Evolutionary conservation across 148 eudicot genomes (phyloP).

Genomic region (Simmondsia chinensis): DNA sequence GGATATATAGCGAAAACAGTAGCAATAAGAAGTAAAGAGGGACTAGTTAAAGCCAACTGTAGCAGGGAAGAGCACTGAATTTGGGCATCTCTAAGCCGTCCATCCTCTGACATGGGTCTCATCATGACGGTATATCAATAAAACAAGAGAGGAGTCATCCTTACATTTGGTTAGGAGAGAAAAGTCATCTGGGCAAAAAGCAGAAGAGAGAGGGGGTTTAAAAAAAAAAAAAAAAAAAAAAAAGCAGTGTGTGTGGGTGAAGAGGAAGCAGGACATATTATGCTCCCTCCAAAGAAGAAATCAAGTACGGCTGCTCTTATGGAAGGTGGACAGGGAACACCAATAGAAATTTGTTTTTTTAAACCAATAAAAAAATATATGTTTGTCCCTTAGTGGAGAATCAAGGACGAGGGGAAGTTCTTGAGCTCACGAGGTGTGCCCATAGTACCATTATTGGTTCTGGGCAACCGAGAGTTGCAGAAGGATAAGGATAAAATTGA

Average conservation of each 20-base stretch:
- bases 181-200: background rate
- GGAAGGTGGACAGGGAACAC: conserved; percentile 16
- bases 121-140: conserved; percentile 5
- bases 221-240: background rate
- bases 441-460: too few relatives aligned
- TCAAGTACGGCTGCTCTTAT: conserved; percentile 10
- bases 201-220: background rate
- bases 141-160: too few relatives aligned
- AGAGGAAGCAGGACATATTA: conserved; percentile 7
- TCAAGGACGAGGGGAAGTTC: too few relatives aligned
- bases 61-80: conserved; percentile 17
- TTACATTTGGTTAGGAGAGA: too few relatives aligned
- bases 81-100: conserved; percentile 31
- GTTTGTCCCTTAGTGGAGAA: too few relatives aligned
- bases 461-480: too few relatives aligned
- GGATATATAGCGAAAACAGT: too few relatives aligned
- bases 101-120: conserved; percentile 45
- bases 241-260: conserved; percentile 12
- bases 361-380: too few relatives aligned
- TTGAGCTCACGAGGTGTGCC: too few relatives aligned
- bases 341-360: too few relatives aligned
- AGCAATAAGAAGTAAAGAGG: background rate
- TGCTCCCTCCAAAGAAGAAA: conserved; percentile 14
- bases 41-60: conserved; percentile 9
- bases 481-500: too few relatives aligned